phyloP scores from a whole-genome alignment of 257 asterid genomes.

The Gentiana macrophylla region DNA sequence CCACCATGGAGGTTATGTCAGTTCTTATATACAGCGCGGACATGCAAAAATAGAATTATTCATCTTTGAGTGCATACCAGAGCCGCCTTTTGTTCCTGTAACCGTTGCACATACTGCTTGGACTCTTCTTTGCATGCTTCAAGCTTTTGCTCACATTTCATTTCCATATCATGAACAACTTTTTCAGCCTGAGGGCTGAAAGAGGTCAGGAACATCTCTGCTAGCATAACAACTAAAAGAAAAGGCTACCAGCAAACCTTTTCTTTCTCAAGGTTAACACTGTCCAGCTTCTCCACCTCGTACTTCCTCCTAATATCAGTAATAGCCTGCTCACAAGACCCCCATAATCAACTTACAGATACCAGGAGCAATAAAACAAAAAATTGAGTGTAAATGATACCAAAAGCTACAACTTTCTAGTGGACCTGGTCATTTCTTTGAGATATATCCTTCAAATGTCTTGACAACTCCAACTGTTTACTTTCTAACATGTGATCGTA shows the following conservation, averaged over 20 bases:
- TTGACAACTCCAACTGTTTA: slow-evolving; percentile 83
- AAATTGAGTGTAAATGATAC: not conserved
- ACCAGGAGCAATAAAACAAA: slow-evolving; percentile 10
- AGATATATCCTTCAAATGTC: slow-evolving; percentile 91
- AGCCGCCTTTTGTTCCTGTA: slow-evolving; percentile 77
- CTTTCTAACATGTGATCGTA: slow-evolving; percentile 81
- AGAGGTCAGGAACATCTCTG: too few species aligned
- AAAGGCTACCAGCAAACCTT: too few species aligned
- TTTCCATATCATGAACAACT: too few species aligned
- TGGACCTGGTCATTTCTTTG: slow-evolving; percentile 86
- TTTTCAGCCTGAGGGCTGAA: too few species aligned
- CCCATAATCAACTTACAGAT: slow-evolving; percentile 15
- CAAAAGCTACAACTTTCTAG: slow-evolving; percentile 7
- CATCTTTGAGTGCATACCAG: slow-evolving; percentile 38
- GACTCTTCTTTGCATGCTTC: slow-evolving; percentile 65
- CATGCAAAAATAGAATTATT: not conserved
- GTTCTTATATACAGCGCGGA: too few species aligned
- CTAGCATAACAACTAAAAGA: too few species aligned
- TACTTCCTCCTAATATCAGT: slow-evolving; percentile 69
- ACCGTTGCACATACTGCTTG: slow-evolving; percentile 40
- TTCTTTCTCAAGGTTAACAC: too few species aligned
- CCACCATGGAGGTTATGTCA: too few species aligned
- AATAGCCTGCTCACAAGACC: slow-evolving; percentile 62
- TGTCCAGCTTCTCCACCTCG: too few species aligned
- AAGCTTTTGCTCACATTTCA: too few species aligned